Evolutionary conservation across 148 eudicot genomes (phyloP), one percentile per base, ranked within the genome.

Genomic region (Dianthus caryophyllus): DNA sequence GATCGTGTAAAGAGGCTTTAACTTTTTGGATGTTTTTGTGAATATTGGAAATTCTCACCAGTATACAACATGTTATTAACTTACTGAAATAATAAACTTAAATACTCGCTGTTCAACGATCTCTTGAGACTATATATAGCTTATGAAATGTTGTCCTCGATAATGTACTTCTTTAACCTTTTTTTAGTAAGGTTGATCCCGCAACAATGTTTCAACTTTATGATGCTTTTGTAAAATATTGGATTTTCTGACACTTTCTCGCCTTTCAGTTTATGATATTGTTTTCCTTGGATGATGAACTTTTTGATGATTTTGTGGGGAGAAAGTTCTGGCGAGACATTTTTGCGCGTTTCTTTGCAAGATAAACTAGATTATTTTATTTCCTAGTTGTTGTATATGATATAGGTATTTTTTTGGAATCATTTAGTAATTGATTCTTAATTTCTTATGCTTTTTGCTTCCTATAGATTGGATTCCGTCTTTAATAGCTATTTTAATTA

Each of bases 1-100:
- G 96, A 89, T 89, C 95, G 96, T 75, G 98, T 84, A 10, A 93
- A 96, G 46, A 87, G 98, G 96, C 89, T 79, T 68, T 3, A 9
- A 16, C 31, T 29, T 2, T 30, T 29, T 24, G n/a, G 0, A 24
- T 64, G 54, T 75, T 25, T 22, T 54, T 25, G 18, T 52, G 22
- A 21, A 52, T 24, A 1, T 75, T 61, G 38, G 38, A 33, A 2
- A 2, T 21, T 14, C 6, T 51, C 1, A 44, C n/a, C n/a, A n/a
- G n/a, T n/a, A n/a, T n/a, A n/a, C n/a, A n/a, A n/a, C n/a, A n/a
- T n/a, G n/a, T n/a, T n/a, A n/a, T n/a, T n/a, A n/a, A n/a, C n/a
- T n/a, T n/a, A n/a, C n/a, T n/a, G n/a, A n/a, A n/a, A n/a, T n/a
- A n/a, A n/a, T n/a, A n/a, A n/a, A n/a, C n/a, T n/a, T n/a, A n/a